Evolutionary conservation across 768 basidiomycete species (phyloP), one percentile per base, ranked within the genome.

Genomic region (Omphalotus guepiniiformis): DNA sequence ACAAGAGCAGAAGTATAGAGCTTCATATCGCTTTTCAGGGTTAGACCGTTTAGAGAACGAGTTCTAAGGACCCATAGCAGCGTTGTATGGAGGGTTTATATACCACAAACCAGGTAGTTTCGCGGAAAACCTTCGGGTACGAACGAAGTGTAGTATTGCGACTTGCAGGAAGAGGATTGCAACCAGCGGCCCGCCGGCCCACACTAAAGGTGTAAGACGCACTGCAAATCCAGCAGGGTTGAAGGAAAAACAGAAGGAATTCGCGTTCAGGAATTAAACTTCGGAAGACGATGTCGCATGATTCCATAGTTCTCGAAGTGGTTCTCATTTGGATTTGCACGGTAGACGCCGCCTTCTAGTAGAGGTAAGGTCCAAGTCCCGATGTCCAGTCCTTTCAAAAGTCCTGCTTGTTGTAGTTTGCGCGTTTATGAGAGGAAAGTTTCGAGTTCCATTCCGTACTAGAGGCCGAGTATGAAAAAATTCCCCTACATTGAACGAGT

Each of bases 51-150:
- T 40, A 23, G 8, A 23, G 21, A 8, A 23, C 7, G 18, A 19
- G n/a, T 43, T 32, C 30, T 32, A n/a, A n/a, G n/a, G 39, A 7
- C 18, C 37, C 4, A 19, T 19, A 4, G 9, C n/a, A 23, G 25
- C 21, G 36, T 37, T 9, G n/a, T 7, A 39, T 9, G 2, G 27
- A 6, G 3, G 18, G 19, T 34, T 34, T 6, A 37, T 44, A 44
- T 44, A 44, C 42, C 42, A 22, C 13, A n/a, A 16, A 8, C n/a
- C 42, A 28, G 30, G 42, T 34, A 3, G 35, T 32, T 32, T 30
- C 18, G 29, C 42, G 42, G 42, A 21, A 35, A 21, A 32, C 28
- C 42, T 29, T 44, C 28, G 42, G 42, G 35, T 8, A 18, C 19
- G 27, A 16, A 19, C n/a, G n/a, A 42, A 28, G 11, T 30, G 13